phyloP scores from a whole-genome alignment of 495 filamentous ascomycete genomes.

The Cairneyella variabilis region DNA sequence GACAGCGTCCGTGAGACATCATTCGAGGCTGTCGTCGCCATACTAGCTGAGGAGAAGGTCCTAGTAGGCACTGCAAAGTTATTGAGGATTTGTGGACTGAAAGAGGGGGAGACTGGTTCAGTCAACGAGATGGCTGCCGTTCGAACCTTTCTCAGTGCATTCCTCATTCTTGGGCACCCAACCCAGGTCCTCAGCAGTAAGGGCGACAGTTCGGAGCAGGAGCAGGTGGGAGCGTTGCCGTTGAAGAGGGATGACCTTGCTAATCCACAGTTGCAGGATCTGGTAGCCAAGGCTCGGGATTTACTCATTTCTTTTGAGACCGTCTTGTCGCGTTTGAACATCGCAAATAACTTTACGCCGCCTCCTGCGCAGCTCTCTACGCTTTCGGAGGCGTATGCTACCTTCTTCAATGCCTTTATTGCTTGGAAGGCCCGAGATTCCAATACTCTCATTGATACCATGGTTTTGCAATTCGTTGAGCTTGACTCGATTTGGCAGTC shows the following conservation, averaged over 20 bases:
- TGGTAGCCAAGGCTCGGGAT: slow-evolving; percentile 84
- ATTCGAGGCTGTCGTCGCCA: slow-evolving; percentile 76
- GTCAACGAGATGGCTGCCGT: slow-evolving; percentile 74
- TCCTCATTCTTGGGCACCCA: slow-evolving; percentile 89
- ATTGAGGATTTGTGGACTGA: slow-evolving; percentile 71
- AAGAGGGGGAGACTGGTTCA: slow-evolving; percentile 64
- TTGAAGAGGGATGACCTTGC: slow-evolving; percentile 47
- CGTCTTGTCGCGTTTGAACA: slow-evolving; percentile 54
- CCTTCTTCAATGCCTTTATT: slow-evolving; percentile 88
- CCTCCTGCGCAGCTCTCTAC: slow-evolving; percentile 57
- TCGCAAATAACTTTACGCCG: slow-evolving; percentile 49
- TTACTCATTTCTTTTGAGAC: slow-evolving; percentile 80
- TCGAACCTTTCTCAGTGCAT: slow-evolving; percentile 88
- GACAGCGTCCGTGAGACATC: slow-evolving; percentile 66
- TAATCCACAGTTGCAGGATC: slow-evolving; percentile 63
- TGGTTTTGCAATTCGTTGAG: slow-evolving; percentile 94
- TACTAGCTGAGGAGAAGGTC: slow-evolving; percentile 74
- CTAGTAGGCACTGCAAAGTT: slow-evolving; percentile 66
- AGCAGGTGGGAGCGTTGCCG: slow-evolving; percentile 57
- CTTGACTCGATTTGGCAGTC: slow-evolving; percentile 95
- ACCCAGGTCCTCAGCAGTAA: slow-evolving; percentile 83
- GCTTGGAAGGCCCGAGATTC: slow-evolving; percentile 95
- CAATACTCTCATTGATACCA: slow-evolving; percentile 82
- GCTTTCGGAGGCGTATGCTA: slow-evolving; percentile 66
- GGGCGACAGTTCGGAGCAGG: slow-evolving; percentile 66